Evolutionary conservation across 441 rosid genomes (phyloP).

Genomic region (Corymbia calophylla): DNA sequence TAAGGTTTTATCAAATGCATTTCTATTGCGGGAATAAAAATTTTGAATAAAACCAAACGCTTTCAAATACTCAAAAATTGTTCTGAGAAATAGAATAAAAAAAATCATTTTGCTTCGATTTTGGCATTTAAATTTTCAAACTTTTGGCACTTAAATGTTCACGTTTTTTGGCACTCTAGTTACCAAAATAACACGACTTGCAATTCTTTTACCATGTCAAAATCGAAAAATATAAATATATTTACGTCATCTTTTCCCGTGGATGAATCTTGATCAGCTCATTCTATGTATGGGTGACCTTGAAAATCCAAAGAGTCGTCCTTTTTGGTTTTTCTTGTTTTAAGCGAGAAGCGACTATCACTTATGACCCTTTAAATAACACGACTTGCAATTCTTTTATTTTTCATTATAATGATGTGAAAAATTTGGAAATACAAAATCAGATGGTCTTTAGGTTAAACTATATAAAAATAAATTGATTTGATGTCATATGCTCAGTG

Average conservation of each 20-base stretch:
- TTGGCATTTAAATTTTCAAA: no score
- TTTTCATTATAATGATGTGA: neutral
- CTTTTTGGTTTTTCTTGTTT: neutral
- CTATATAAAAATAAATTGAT: neutral
- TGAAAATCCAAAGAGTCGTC: neutral
- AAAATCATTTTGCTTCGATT: no score
- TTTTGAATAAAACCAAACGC: no score
- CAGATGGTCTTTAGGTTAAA: neutral
- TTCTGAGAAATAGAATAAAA: no score
- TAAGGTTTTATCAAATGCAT: no score
- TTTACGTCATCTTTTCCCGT: neutral
- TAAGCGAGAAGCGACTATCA: neutral
- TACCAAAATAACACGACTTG: no score
- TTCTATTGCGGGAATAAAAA: no score
- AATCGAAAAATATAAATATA: neutral
- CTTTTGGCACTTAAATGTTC: no score
- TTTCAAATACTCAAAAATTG: no score
- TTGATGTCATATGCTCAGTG: neutral
- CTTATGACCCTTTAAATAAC: neutral
- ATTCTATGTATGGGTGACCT: neutral
- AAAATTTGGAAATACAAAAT: neutral
- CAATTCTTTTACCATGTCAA: neutral
- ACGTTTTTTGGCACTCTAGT: no score
- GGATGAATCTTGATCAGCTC: neutral
- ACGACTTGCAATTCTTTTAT: neutral